phyloP scores from a whole-genome alignment of 2,329 filamentous ascomycete species.

The Scolecobasidium constrictum region DNA sequence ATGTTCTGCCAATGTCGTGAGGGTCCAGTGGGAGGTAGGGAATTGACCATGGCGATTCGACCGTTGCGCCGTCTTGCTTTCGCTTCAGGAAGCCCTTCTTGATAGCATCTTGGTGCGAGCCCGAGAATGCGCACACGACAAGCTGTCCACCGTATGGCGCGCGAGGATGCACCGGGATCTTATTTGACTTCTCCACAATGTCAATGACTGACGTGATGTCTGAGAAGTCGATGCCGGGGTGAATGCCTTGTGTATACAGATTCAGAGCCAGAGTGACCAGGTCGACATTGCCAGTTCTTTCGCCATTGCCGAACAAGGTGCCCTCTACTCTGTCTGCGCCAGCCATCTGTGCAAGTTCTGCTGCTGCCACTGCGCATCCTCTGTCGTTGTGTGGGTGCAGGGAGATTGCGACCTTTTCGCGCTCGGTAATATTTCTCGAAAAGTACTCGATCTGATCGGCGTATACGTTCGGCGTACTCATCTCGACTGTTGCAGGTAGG shows the following conservation, averaged over 20 bases:
- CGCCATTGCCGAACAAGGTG: constrained; percentile 77
- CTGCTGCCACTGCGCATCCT: constrained; percentile 78
- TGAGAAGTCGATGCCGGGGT: constrained; percentile 81
- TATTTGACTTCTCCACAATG: constrained; percentile 83
- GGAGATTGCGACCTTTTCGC: constrained; percentile 79
- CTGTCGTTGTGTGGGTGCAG: constrained; percentile 93
- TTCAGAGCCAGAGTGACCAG: constrained; percentile 87
- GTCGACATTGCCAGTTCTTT: constrained; percentile 92
- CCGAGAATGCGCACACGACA: constrained; percentile 86
- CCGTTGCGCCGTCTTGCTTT: constrained; percentile 44
- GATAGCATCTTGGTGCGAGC: constrained; percentile 91
- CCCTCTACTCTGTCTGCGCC: constrained; percentile 83
- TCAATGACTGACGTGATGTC: constrained; percentile 79
- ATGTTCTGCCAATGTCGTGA: constrained; percentile 87
- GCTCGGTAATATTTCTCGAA: constrained; percentile 70
- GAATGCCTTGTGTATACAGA: constrained; percentile 85
- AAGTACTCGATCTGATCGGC: constrained; percentile 97
- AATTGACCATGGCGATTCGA: constrained; percentile 67
- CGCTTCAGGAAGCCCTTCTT: constrained; percentile 75
- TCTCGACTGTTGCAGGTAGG: constrained; percentile 88
- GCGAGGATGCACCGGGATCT: constrained; percentile 84
- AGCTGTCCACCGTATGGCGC: constrained; percentile 85
- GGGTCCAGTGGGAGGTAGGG: constrained; percentile 92
- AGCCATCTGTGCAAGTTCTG: constrained; percentile 91
- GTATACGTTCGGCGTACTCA: constrained; percentile 89